phyloP scores from a whole-genome alignment of 1,139 yeast genomes.

The Schizosaccharomyces versatilis region DNA sequence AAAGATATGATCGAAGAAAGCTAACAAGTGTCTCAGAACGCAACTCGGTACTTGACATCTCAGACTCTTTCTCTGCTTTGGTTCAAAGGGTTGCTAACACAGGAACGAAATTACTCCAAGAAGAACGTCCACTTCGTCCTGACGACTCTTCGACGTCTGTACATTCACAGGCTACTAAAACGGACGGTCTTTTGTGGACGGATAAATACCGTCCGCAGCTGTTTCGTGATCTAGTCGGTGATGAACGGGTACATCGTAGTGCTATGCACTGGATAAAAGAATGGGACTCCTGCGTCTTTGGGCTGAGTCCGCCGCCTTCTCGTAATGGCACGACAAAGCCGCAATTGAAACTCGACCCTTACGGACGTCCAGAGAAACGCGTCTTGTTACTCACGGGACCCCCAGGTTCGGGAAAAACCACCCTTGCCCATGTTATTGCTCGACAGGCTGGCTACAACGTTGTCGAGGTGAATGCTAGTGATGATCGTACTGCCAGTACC shows the following conservation, averaged over 20 bases:
- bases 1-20: no score
- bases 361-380: conserved; percentile 49
- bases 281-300: conserved; percentile 55
- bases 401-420: conserved; percentile 89
- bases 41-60: no score
- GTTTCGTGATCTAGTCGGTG: conserved; percentile 58
- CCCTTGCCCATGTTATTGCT: conserved; percentile 69
- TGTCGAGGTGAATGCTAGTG: conserved; percentile 78
- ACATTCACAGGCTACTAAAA: no score
- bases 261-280: conserved; percentile 59
- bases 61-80: no score
- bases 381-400: conserved; percentile 70
- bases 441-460: conserved; percentile 61
- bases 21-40: no score
- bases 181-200: conserved; percentile 22
- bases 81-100: no score
- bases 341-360: conserved; percentile 24
- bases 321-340: conserved; percentile 5
- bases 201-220: conserved; percentile 66
- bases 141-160: no score
- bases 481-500: conserved; percentile 40
- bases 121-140: no score
- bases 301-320: conserved; percentile 18
- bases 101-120: no score
- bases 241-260: conserved; percentile 52